Percentiles rank a stretch among this genome's conserved stretches.
phyloP scores from a whole-genome alignment of 1,284 basidiomycete genomes.

The Austroboletus niveus region DNA sequence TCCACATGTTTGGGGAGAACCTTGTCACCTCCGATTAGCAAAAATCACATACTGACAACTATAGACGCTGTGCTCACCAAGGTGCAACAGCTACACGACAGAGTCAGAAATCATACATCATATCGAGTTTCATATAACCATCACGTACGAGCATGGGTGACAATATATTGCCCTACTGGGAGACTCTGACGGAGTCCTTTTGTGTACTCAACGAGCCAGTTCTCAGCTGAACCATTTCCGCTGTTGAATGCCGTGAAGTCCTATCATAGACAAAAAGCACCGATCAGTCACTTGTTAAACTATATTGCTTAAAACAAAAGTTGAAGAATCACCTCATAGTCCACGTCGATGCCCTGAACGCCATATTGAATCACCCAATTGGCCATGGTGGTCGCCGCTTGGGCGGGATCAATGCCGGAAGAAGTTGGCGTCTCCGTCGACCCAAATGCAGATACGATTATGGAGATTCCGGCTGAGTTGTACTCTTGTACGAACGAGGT shows the following conservation, averaged over 20 bases:
- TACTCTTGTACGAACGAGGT: slow-evolving; percentile 47
- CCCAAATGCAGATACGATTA: slow-evolving; percentile 59
- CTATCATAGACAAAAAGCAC: slow-evolving; percentile 22
- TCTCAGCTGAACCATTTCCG: slow-evolving; percentile 38
- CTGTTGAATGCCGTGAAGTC: slow-evolving; percentile 48
- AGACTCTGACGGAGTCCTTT: slow-evolving; percentile 35
- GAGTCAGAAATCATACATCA: slow-evolving; percentile 4
- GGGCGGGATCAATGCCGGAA: slow-evolving; percentile 38
- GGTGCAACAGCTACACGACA: slow-evolving; percentile 25
- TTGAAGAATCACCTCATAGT: slow-evolving; percentile 44
- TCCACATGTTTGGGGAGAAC: slow-evolving; percentile 28
- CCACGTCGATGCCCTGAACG: slow-evolving; percentile 57
- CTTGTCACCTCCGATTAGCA: slow-evolving; percentile 4
- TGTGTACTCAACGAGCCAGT: slow-evolving; percentile 47
- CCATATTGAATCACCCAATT: slow-evolving; percentile 48
- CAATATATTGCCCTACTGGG: slow-evolving; percentile 37
- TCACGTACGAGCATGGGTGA: slow-evolving; percentile 40
- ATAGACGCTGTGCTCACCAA: slow-evolving; percentile 16
- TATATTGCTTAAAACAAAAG: not conserved
- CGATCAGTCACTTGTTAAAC: not conserved
- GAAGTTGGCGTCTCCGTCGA: slow-evolving; percentile 44
- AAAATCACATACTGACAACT: not conserved
- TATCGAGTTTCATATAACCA: not conserved
- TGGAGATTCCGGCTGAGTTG: slow-evolving; percentile 52
- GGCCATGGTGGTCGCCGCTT: slow-evolving; percentile 46